Evolutionary conservation across 176 grass and related monocot genomes (phyloP).

Genomic region (Cenchrus fungigraminus): DNA sequence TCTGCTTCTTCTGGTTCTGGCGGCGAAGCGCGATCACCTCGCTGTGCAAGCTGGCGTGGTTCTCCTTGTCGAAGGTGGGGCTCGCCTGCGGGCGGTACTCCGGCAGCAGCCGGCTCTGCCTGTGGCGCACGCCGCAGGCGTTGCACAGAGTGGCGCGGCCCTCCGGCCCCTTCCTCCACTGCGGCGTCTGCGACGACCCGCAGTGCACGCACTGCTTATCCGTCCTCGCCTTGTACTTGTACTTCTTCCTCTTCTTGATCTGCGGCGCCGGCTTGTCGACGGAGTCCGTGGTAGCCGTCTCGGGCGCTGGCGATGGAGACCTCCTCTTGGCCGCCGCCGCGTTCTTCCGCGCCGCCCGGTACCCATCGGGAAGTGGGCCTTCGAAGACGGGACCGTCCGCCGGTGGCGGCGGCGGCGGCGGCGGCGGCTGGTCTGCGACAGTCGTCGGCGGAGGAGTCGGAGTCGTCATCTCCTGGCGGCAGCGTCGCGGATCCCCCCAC

Average conservation of each 20-base stretch:
- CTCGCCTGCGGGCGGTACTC: slow-evolving; percentile 82
- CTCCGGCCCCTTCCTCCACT: slow-evolving; percentile 73
- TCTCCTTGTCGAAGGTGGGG: slow-evolving; percentile 57
- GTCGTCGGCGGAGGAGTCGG: no score
- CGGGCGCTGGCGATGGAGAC: no score
- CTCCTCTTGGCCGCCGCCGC: no score
- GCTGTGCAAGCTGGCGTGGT: slow-evolving; percentile 65
- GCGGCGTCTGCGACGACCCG: slow-evolving; percentile 65
- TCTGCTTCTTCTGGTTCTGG: background rate
- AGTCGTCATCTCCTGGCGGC: no score
- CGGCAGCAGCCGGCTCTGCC: slow-evolving; percentile 61
- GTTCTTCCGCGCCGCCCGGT: no score
- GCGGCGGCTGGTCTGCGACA: background rate
- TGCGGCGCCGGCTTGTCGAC: no score
- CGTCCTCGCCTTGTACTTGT: background rate
- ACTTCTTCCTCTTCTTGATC: no score
- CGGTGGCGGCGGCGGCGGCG: background rate
- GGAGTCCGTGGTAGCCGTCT: no score
- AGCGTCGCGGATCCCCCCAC: no score
- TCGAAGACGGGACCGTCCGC: no score
- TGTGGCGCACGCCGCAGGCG: slow-evolving; percentile 67
- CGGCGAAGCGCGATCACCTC: slow-evolving; percentile 60
- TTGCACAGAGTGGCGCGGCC: slow-evolving; percentile 79
- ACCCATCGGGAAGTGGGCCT: no score
- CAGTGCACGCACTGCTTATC: slow-evolving; percentile 67